Conservation (phyloP, 805 yeast genomes). For the Candida taoyuanica region DNA sequence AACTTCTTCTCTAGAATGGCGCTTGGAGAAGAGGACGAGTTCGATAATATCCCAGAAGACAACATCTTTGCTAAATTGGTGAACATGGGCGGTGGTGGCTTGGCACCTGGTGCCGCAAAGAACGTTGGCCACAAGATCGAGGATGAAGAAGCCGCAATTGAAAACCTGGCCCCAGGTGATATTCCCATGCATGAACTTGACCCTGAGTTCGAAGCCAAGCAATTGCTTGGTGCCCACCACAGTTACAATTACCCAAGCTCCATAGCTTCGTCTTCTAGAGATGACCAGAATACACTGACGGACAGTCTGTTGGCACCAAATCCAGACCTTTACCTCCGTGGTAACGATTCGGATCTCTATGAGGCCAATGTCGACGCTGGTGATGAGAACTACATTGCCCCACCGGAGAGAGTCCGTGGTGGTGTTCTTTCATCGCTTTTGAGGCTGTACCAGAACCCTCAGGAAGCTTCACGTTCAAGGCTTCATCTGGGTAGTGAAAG, state of each 20-base stretch:
- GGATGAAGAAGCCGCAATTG: constrained; percentile 33
- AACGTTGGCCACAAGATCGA: constrained; percentile 20
- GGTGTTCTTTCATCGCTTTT: constrained; percentile 82
- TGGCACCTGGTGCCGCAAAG: constrained; percentile 31
- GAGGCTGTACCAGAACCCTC: constrained; percentile 55
- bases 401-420: constrained; percentile 67
- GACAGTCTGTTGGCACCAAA: constrained; percentile 33
- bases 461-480: constrained; percentile 2
- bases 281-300: constrained; percentile 19
- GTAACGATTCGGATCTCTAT: constrained; percentile 18
- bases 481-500: constrained; percentile 7
- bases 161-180: constrained; percentile 22
- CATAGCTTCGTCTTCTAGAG: constrained; percentile 1
- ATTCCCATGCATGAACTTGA: constrained; percentile 42
- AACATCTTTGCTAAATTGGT: constrained; percentile 29
- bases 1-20: constrained; percentile 15
- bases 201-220: not conserved
- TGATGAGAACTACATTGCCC: constrained; percentile 44
- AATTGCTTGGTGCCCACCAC: constrained; percentile 1
- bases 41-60: constrained; percentile 25
- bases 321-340: constrained; percentile 36
- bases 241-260: constrained; percentile 1
- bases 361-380: constrained; percentile 29
- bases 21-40: constrained; percentile 20
- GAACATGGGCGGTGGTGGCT: constrained; percentile 29